phyloP scores from a whole-genome alignment of 1,284 basidiomycete species.

The Phylloporus sp. region DNA sequence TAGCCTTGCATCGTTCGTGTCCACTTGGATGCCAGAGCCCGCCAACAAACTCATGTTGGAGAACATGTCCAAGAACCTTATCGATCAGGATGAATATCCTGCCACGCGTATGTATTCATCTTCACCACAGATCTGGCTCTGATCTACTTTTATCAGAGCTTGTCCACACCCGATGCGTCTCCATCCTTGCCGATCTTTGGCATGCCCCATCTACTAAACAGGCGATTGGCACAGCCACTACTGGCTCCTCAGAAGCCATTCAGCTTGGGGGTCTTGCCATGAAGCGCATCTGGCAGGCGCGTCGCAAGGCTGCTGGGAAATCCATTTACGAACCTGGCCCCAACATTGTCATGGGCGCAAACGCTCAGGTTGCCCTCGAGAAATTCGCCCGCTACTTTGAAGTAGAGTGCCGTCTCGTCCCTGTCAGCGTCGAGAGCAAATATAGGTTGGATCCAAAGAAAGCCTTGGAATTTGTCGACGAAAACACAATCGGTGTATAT shows the following conservation, averaged over 20 bases:
- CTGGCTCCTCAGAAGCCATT: constrained; percentile 92
- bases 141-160: constrained; percentile 52
- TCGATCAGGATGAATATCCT: constrained; percentile 93
- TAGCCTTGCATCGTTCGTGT: constrained; percentile 87
- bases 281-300: constrained; percentile 94
- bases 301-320: constrained; percentile 86
- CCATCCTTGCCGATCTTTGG: constrained; percentile 93
- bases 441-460: constrained; percentile 87
- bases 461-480: constrained; percentile 89
- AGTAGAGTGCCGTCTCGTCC: constrained; percentile 85
- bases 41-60: constrained; percentile 80
- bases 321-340: constrained; percentile 85
- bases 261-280: constrained; percentile 94
- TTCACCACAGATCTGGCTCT: constrained; percentile 1
- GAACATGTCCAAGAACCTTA: constrained; percentile 89
- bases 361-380: constrained; percentile 88
- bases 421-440: constrained; percentile 76
- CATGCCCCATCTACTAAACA: constrained; percentile 79
- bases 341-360: constrained; percentile 82
- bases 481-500: constrained; percentile 89
- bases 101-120: constrained; percentile 65
- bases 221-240: constrained; percentile 91
- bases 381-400: constrained; percentile 95
- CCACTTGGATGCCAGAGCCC: constrained; percentile 72
- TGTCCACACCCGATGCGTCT: constrained; percentile 83